Evolutionary conservation across 495 filamentous ascomycete genomes (phyloP), one percentile per base, ranked within the genome.

Genomic region (Lineolata rhizophorae): DNA sequence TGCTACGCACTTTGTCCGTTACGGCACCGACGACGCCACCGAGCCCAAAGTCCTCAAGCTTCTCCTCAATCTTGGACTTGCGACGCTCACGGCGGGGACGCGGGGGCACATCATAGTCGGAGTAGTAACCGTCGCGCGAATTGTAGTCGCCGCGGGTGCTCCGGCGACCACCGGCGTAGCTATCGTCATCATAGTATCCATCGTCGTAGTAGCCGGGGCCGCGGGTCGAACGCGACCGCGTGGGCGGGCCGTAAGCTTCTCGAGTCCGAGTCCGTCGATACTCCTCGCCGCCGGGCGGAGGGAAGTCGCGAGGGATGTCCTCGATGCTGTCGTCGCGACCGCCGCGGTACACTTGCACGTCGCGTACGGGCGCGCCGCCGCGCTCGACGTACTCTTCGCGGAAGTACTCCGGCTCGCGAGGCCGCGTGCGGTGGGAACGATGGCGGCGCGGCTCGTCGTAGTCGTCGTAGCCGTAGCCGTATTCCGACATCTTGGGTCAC

Each of bases 301-400:
- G 53, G 40, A 56, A 56, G 34, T 55, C 50, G 33, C 53, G 46
- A 13, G 48, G 42, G 28, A 57, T 55, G 35, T 57, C 53, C 32
- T 57, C 53, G 36, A 55, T 42, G 37, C 50, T 53, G 42, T 57
- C 53, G 11, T 57, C 53, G 33, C 45, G 52, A 4, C 35, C 32
- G 17, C 42, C 42, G 16, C 53, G 52, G 36, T 44, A 55, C 34
- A 52, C 53, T n/a, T n/a, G n/a, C 2, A 57, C 43, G 31, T 57
- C 53, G 16, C 42, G 45, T 5, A 48, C 47, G 11, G 41, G 40
- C 2, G 41, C 32, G 31, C 49, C 51, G 31, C 52, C 54, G 28
- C 52, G 54, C 36, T 55, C 46, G 44, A 52, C 55, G 12, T 47
- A 52, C 16, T 47, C 48, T 38, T 57, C 54, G 19, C 37, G 14